These are phyloP conservation scores for Mucuna pruriens DNA, from an alignment of 306 rosid genomes.

Conservation along the genomic window DNA sequence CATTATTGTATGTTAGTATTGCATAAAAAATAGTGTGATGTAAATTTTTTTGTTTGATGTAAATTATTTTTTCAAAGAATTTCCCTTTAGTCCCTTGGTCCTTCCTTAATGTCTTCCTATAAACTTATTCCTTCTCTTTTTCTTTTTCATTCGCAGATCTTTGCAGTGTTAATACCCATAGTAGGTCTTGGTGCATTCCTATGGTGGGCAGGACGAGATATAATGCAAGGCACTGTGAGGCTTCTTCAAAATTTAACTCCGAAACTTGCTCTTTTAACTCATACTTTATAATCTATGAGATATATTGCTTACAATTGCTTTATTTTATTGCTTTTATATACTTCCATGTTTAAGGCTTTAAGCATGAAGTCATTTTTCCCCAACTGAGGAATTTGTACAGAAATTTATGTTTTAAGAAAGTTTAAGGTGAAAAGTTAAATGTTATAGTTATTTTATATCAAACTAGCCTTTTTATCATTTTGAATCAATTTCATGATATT, in stretches of 20 bases:
- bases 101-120: neutral
- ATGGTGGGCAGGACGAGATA: conserved; percentile 98
- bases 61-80: neutral
- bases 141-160: conserved; percentile 58
- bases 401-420: neutral
- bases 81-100: conserved; percentile 2
- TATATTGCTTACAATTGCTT: conserved; percentile 15
- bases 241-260: conserved; percentile 32
- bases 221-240: conserved; percentile 87
- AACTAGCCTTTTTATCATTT: conserved; percentile 22
- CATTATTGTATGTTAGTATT: neutral
- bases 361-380: neutral
- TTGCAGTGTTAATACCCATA: conserved; percentile 81
- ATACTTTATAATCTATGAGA: neutral
- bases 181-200: conserved; percentile 90
- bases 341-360: neutral
- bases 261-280: conserved; percentile 31
- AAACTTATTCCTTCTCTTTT: neutral
- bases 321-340: conserved; percentile 17
- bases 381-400: neutral
- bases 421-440: neutral
- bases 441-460: neutral
- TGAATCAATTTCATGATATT: conserved; percentile 2
- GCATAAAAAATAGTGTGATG: neutral
- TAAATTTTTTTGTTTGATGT: conserved; percentile 12